Evolutionary conservation across 495 filamentous ascomycete species (phyloP).

Genomic region (Annulohypoxylon bovei): DNA sequence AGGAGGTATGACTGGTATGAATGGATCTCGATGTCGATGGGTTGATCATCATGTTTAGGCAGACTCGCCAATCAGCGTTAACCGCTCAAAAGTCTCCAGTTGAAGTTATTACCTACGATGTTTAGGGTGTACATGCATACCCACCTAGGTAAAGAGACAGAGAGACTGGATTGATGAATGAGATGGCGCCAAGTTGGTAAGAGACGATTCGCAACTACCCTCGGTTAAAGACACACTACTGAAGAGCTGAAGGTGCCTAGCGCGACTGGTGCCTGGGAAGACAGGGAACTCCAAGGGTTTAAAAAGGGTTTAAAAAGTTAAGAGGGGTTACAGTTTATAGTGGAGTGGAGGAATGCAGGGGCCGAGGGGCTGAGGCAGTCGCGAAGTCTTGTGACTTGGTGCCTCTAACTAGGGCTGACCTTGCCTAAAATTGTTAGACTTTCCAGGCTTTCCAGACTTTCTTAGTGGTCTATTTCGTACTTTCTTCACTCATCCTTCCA

Average conservation of each 20-base stretch:
- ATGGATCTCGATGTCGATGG: constrained; percentile 10
- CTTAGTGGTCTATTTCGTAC: not conserved
- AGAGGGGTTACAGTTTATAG: not conserved
- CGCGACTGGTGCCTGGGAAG: constrained; percentile 39
- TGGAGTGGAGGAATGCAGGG: constrained; percentile 8
- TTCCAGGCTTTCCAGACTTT: too few species aligned
- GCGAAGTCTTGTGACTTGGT: constrained; percentile 40
- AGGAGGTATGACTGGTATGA: not conserved
- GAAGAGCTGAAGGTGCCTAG: constrained; percentile 24
- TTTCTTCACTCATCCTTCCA: constrained; percentile 17
- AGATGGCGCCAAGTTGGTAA: constrained; percentile 10
- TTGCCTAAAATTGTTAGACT: not conserved
- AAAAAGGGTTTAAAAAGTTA: not conserved
- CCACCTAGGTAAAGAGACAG: too few species aligned
- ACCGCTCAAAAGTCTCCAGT: not conserved
- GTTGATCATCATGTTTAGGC: constrained; percentile 22
- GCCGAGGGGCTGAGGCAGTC: constrained; percentile 5
- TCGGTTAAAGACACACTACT: constrained; percentile 9
- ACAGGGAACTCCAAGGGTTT: constrained; percentile 7
- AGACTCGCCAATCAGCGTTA: constrained; percentile 17
- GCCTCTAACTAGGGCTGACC: not conserved
- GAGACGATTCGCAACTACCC: constrained; percentile 9
- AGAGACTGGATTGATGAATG: not conserved
- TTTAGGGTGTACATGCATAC: not conserved
- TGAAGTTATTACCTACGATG: not conserved